These are phyloP conservation scores for Clohesyomyces aquaticus DNA, from an alignment of 495 filamentous ascomycete species.

Conservation along the genomic window DNA sequence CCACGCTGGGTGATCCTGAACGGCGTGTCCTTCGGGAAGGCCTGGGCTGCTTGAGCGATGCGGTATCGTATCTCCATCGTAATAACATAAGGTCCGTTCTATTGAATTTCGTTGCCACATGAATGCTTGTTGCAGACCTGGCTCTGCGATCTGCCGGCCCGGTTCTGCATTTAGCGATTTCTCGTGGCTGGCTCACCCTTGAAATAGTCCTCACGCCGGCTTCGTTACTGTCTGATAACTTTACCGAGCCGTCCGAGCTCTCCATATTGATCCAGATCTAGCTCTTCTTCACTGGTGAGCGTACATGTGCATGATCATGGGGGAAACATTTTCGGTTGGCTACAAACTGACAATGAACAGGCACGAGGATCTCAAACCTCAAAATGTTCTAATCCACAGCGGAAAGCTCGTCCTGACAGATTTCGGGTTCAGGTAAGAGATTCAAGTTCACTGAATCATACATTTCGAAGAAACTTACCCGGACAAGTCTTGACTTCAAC, in stretches of 20 bases:
- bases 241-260: too few relatives aligned
- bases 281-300: slow-evolving; percentile 9
- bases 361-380: slow-evolving; percentile 28
- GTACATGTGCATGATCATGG: background rate
- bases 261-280: slow-evolving; percentile 1
- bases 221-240: too few relatives aligned
- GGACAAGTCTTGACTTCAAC: slow-evolving; percentile 10
- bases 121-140: too few relatives aligned
- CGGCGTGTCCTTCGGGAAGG: background rate
- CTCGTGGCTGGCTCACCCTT: too few relatives aligned
- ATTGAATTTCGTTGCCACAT: too few relatives aligned
- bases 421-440: slow-evolving; percentile 24
- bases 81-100: too few relatives aligned
- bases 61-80: slow-evolving; percentile 4
- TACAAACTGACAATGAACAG: background rate
- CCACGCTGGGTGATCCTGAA: background rate
- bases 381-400: slow-evolving; percentile 26
- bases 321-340: background rate
- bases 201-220: too few relatives aligned
- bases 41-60: slow-evolving; percentile 5
- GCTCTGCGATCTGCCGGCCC: too few relatives aligned
- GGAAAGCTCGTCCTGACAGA: slow-evolving; percentile 18
- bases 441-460: background rate
- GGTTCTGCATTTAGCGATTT: too few relatives aligned
- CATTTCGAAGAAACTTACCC: background rate